These are phyloP conservation scores for Protoeuglena noctilucae DNA, from an alignment of 139 green algal genomes.

Conservation along the genomic window DNA sequence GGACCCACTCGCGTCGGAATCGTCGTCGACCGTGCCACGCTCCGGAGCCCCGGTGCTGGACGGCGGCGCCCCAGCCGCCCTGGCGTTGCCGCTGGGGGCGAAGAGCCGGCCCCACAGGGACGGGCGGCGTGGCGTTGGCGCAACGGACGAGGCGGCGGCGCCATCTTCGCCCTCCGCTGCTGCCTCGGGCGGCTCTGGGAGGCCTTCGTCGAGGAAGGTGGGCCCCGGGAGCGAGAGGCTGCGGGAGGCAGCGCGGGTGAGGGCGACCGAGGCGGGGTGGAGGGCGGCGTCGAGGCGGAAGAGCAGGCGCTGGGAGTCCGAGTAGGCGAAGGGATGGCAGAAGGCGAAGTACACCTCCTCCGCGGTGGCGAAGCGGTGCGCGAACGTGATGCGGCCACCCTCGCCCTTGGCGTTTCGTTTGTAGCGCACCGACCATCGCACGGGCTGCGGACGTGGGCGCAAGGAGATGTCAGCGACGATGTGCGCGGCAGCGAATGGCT, in stretches of 20 bases:
- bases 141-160: no score
- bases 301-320: slow-evolving; percentile 1
- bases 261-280: no score
- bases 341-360: slow-evolving; percentile 7
- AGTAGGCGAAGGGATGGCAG: slow-evolving; percentile 3
- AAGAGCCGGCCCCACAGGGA: no score
- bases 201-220: no score
- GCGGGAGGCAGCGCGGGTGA: no score
- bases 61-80: slow-evolving; percentile 15
- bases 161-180: no score
- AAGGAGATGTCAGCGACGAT: not conserved
- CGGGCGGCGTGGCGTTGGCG: no score
- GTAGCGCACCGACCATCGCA: not conserved
- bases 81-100: slow-evolving; percentile 9
- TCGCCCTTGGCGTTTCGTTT: not conserved
- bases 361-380: slow-evolving; percentile 4
- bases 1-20: no score
- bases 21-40: slow-evolving; percentile 16
- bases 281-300: no score
- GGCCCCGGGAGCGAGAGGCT: no score
- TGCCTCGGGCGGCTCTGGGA: no score
- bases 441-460: no score
- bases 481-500: not conserved
- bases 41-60: slow-evolving; percentile 2
- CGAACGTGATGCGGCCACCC: slow-evolving; percentile 1